These are phyloP conservation scores for Neurospora sp. DNA, from an alignment of 495 filamentous ascomycete genomes.

Conservation along the genomic window DNA sequence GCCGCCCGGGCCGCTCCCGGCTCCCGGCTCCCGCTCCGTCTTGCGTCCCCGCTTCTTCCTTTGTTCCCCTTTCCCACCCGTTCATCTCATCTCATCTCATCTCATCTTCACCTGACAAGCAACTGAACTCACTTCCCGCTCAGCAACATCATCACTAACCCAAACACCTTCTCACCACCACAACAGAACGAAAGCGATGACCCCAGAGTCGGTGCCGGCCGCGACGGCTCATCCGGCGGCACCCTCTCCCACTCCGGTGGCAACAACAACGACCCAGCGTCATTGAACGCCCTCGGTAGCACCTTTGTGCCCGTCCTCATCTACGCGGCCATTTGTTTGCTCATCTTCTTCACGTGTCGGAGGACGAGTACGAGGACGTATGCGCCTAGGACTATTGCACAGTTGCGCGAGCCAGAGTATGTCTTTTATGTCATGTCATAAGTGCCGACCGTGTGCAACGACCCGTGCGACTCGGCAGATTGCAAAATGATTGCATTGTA, in stretches of 20 bases:
- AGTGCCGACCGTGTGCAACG: background rate
- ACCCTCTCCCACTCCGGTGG: conserved; percentile 12
- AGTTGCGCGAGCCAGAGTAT: conserved; percentile 22
- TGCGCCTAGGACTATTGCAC: conserved; percentile 18
- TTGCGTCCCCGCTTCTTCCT: background rate
- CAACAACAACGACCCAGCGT: conserved; percentile 8
- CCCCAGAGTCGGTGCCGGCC: conserved; percentile 18
- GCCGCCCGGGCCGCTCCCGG: background rate
- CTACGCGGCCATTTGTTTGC: conserved; percentile 24
- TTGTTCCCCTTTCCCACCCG: background rate
- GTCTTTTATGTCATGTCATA: background rate
- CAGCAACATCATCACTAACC: background rate
- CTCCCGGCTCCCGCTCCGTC: background rate
- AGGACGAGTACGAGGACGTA: conserved; percentile 24
- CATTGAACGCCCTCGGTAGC: conserved; percentile 34
- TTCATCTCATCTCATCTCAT: background rate
- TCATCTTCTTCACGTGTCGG: conserved; percentile 21
- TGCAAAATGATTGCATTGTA: background rate
- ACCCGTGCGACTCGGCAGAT: background rate
- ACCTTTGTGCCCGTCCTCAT: conserved; percentile 40
- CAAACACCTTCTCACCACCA: background rate
- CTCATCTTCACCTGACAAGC: background rate
- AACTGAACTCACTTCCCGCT: background rate
- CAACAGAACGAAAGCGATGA: conserved; percentile 18
- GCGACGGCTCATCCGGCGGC: conserved; percentile 15